Evolutionary conservation across 1,284 basidiomycete species (phyloP), one percentile per base, ranked within the genome.

Genomic region (Baeospora myosura): DNA sequence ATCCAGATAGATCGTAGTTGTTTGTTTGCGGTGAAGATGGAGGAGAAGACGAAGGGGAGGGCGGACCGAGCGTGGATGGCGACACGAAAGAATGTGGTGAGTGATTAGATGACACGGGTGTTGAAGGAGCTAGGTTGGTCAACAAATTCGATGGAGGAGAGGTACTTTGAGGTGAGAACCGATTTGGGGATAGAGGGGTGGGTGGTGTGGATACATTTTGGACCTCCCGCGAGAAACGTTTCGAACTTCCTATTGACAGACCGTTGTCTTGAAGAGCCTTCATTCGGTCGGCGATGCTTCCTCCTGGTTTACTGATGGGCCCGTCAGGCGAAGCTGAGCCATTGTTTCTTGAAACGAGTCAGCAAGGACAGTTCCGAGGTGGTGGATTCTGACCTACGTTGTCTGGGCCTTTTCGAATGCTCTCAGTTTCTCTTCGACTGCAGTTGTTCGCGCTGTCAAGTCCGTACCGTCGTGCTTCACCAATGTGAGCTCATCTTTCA

Each of bases 251-350:
- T 18, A 78, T 68, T 2, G 66, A 63, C 38, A 88, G 54, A 4
- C 84, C 84, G 39, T 73, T 76, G 48, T 72, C 73, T 55, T 80
- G 71, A n/a, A 88, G 60, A n/a, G 79, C 74, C 48, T 69, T 73
- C 55, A 86, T 68, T 40, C 84, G 77, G 63, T 86, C 85, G 31
- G 80, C 79, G 46, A 88, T 83, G 38, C 71, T 76, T 5, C 64
- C 70, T n/a, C 71, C 70, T 1, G 70, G 51, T 47, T 65, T 69
- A 43, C 50, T 66, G 31, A 64, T 62, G 3, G 62, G 50, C 16
- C 58, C 65, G 42, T 63, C 58, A 18, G 49, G 50, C 18, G 47
- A 25, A 39, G 18, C 32, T 34, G 32, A 30, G 16, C 5, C 4
- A 34, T 4, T 2, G 14, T 40, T 30, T 40, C 41, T 41, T 24